Conservation (phyloP, 148 eudicot genomes). For the Chenopodium suecicum region DNA sequence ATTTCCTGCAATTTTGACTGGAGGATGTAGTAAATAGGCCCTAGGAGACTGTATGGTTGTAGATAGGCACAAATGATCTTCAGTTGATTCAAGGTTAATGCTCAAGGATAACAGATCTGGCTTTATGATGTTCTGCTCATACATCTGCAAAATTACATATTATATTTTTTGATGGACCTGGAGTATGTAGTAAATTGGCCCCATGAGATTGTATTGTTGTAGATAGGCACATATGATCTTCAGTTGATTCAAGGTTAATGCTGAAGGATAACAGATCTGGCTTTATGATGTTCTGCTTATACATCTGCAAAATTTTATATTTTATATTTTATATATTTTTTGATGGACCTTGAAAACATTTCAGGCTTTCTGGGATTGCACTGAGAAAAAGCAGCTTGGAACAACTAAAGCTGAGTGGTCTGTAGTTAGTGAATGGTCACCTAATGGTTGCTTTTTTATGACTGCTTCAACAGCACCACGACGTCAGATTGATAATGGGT, state of each 20-base stretch:
- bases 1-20: background rate
- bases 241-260: background rate
- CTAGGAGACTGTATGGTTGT: background rate
- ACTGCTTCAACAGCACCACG: conserved; percentile 98
- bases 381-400: conserved; percentile 80
- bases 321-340: background rate
- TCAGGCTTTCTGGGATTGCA: conserved; percentile 93
- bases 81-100: background rate
- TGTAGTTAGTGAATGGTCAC: conserved; percentile 94
- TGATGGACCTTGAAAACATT: conserved; percentile 16
- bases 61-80: background rate
- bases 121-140: background rate
- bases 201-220: background rate
- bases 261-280: background rate
- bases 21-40: background rate
- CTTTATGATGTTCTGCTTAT: background rate
- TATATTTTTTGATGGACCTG: background rate
- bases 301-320: background rate
- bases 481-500: conserved; percentile 96
- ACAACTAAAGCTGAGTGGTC: conserved; percentile 92
- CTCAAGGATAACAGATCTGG: background rate
- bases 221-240: background rate
- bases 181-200: background rate
- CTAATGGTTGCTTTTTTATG: conserved; percentile 89
- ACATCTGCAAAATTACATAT: background rate